Base-by-base conservation (phyloP, 106 monocot genomes). In the Chionographis japonica region DNA sequence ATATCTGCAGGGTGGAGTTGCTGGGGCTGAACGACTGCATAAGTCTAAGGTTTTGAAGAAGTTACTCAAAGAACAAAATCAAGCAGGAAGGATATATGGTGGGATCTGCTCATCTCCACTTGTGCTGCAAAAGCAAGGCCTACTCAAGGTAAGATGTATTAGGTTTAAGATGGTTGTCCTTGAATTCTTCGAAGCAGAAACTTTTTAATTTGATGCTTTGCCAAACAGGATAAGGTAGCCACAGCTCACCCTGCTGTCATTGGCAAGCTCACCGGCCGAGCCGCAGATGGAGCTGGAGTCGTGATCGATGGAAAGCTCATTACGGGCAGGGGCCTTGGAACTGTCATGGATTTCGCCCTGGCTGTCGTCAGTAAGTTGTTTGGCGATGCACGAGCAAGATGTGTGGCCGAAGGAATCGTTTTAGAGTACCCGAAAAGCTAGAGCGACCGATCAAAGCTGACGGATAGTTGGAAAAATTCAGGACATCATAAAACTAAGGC, bases 291-390 rank as follows among this genome's bases (percentile, higher is more conserved):
- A 54, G 61, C 86, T 40, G 78, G 62, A 56, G 82, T 91, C 8
- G 72, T 95, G 60, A 92, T 95, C 70, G 95, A 95, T 78, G 95
- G 91, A 63, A 91, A 88, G 19, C 46, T 92, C 9, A 95, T 95
- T n/a, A 95, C 95, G 13, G 70, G 88, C 66, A 79, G 61, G 59
- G 95, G 95, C 20, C 81, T 95, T 54, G 75, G 73, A 46, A 92
- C 74, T 46, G 78, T 82, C 12, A 78, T 86, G 35, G 91, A 91
- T 63, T 89, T 95, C 52, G 86, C 91, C 4, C 70, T 95, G 66
- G 83, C 84, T 60, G 82, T 95, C 43, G 79, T 95, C 12, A 74
- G 66, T 15, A 95, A 95, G 63, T 65, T 91, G 42, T 95, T 89
- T 76, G 88, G 95, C 2, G 71, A 74, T 78, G 77, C 75, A 62